These are phyloP conservation scores for Arthrobotrys megalospora DNA, from an alignment of 2,329 filamentous ascomycete genomes.

Conservation along the genomic window DNA sequence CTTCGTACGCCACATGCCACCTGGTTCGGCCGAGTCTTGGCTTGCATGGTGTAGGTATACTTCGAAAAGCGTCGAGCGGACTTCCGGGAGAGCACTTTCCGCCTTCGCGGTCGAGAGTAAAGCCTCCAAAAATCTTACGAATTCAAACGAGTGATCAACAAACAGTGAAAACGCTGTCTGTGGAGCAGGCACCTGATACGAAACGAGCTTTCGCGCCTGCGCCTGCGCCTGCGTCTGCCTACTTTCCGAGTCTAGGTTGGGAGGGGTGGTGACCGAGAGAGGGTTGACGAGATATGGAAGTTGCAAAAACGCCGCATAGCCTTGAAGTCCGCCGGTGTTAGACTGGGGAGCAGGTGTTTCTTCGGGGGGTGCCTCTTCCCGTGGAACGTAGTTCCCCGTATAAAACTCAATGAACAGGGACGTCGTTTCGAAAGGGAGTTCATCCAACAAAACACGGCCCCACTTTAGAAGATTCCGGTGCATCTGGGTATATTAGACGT, in stretches of 20 bases:
- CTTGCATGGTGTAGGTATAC: conserved; percentile 96
- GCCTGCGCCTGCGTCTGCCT: background rate
- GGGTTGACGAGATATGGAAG: conserved; percentile 43
- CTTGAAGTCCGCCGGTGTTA: conserved; percentile 34
- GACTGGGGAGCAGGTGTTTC: conserved; percentile 22
- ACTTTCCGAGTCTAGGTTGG: background rate
- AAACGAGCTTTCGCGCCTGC: conserved; percentile 66
- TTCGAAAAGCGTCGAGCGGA: conserved; percentile 96
- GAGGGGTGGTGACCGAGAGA: conserved; percentile 1
- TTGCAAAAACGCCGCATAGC: conserved; percentile 42
- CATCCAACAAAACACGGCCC: conserved; percentile 87
- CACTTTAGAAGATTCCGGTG: conserved; percentile 90
- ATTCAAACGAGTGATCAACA: conserved; percentile 91
- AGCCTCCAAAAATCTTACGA: conserved; percentile 92
- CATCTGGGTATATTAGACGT: conserved; percentile 27
- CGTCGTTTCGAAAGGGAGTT: conserved; percentile 86
- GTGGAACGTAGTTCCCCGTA: conserved; percentile 79
- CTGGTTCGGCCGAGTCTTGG: conserved; percentile 75
- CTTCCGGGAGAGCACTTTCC: conserved; percentile 72
- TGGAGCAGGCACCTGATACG: conserved; percentile 85
- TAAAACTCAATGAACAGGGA: conserved; percentile 95
- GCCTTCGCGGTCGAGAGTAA: conserved; percentile 78
- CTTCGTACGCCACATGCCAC: conserved; percentile 88
- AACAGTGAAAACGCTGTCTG: conserved; percentile 95
- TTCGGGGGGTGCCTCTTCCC: conserved; percentile 30